These are phyloP conservation scores for Lactifluus hygrophoroides DNA, from an alignment of 768 basidiomycete genomes.

Conservation along the genomic window DNA sequence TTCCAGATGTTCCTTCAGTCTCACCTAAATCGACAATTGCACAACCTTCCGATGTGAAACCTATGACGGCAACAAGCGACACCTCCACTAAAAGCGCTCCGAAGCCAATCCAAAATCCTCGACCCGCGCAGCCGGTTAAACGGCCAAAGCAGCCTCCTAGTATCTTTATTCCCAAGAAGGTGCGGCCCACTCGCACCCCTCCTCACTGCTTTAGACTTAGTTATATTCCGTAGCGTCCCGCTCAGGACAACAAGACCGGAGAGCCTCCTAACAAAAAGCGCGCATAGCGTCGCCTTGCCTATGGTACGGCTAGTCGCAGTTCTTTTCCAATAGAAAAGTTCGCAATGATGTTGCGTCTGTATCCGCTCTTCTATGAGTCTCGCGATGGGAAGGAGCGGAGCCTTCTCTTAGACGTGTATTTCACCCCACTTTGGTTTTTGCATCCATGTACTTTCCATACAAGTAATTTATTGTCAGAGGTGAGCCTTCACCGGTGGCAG, in stretches of 20 bases:
- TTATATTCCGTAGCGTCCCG: slow-evolving; percentile 6
- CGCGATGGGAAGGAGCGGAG: background rate
- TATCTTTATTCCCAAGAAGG: slow-evolving; percentile 24
- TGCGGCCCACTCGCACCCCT: background rate
- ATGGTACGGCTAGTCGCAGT: background rate
- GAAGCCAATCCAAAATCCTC: background rate
- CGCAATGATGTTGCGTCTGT: background rate
- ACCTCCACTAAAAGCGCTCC: background rate
- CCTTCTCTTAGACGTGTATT: background rate
- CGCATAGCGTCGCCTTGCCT: background rate
- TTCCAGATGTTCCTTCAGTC: background rate
- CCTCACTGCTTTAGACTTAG: slow-evolving; percentile 16
- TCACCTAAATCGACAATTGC: background rate
- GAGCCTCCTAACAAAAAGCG: slow-evolving; percentile 12
- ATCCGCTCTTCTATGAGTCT: background rate
- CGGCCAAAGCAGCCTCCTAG: slow-evolving; percentile 13
- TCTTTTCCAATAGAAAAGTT: background rate
- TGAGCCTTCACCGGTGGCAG: slow-evolving; percentile 53
- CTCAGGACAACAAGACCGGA: background rate
- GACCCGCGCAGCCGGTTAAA: background rate
- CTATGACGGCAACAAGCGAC: background rate
- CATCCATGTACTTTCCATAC: slow-evolving; percentile 7
- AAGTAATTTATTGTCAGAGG: slow-evolving; percentile 9
- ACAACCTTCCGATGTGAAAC: background rate
- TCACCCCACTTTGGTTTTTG: background rate